phyloP scores from a whole-genome alignment of 2,329 filamentous ascomycete genomes.

The Tolypocladium inflatum region DNA sequence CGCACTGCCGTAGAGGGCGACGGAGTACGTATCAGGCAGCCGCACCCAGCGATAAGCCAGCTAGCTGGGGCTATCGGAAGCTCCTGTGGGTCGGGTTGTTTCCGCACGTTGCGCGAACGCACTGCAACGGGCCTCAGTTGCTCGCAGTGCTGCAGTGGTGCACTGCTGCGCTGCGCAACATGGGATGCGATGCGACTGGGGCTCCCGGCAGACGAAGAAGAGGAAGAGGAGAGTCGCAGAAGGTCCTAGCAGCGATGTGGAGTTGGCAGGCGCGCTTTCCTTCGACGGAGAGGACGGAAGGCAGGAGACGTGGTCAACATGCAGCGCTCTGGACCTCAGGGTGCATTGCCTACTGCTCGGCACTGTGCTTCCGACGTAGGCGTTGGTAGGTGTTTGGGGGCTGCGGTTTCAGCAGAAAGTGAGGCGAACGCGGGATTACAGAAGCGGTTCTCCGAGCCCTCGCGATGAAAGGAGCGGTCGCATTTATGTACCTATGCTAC shows the following conservation, averaged over 20 bases:
- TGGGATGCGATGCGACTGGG: not conserved
- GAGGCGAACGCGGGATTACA: not conserved
- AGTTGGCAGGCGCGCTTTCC: too few relatives aligned
- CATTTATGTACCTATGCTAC: too few relatives aligned
- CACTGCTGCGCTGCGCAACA: too few relatives aligned
- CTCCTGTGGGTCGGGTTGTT: conserved; percentile 1
- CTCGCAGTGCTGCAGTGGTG: too few relatives aligned
- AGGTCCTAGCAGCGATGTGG: too few relatives aligned
- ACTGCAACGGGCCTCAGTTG: not conserved
- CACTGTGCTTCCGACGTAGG: not conserved
- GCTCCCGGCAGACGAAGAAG: not conserved
- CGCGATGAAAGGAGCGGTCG: too few relatives aligned
- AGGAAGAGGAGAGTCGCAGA: too few relatives aligned
- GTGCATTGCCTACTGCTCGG: not conserved
- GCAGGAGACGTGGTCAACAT: too few relatives aligned
- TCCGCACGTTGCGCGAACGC: not conserved
- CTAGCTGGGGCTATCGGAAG: conserved; percentile 5
- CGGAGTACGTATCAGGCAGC: conserved; percentile 3
- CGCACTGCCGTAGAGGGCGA: not conserved
- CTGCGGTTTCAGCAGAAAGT: not conserved
- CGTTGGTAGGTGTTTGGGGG: not conserved
- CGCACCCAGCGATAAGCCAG: conserved; percentile 7
- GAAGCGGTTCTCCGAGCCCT: not conserved
- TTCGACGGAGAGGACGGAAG: too few relatives aligned
- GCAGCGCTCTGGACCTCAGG: too few relatives aligned